Percentiles rank a stretch among this genome's conserved stretches.
Conservation (phyloP, 164 flowering plant species). For the Magnolia officinalis region DNA sequence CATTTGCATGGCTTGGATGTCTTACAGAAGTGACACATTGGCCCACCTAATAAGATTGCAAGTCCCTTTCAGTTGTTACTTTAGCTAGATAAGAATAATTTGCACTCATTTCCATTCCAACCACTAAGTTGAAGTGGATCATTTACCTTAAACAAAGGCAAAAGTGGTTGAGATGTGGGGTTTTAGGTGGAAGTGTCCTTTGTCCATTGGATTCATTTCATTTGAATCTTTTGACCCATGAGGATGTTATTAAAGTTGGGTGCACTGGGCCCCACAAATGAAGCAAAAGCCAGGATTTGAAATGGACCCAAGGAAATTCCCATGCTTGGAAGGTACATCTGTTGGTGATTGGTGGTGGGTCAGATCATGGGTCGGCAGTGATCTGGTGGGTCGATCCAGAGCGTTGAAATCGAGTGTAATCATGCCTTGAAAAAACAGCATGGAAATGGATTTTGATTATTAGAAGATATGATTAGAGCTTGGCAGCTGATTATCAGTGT, state of each 20-base stretch:
- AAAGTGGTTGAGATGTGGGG: too few species aligned
- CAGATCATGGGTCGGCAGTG: constrained; percentile 13
- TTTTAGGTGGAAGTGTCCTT: not conserved
- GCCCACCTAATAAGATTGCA: too few species aligned
- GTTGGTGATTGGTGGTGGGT: constrained; percentile 14
- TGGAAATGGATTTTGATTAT: not conserved
- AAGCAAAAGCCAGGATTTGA: not conserved
- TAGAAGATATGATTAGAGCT: not conserved
- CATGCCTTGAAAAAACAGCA: not conserved
- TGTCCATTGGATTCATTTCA: constrained; percentile 5
- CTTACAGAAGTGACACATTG: too few species aligned
- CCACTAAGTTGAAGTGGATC: too few species aligned
- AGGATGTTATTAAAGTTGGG: constrained; percentile 11
- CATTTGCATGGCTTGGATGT: too few species aligned
- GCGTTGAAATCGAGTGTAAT: not conserved
- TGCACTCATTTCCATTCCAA: too few species aligned
- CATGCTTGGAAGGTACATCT: constrained; percentile 4
- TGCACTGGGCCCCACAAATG: not conserved
- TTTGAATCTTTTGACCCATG: constrained; percentile 5
- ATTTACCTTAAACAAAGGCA: too few species aligned
- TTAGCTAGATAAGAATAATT: too few species aligned
- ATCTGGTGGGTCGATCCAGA: not conserved
- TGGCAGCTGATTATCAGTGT: not conserved
- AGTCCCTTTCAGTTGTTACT: too few species aligned
- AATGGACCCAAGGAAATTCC: not conserved